A percentile compares a stretch with the other conserved stretches of the same genome.
phyloP scores from a whole-genome alignment of 1,139 yeast species.

The Zygosaccharomyces pseudobailii region DNA sequence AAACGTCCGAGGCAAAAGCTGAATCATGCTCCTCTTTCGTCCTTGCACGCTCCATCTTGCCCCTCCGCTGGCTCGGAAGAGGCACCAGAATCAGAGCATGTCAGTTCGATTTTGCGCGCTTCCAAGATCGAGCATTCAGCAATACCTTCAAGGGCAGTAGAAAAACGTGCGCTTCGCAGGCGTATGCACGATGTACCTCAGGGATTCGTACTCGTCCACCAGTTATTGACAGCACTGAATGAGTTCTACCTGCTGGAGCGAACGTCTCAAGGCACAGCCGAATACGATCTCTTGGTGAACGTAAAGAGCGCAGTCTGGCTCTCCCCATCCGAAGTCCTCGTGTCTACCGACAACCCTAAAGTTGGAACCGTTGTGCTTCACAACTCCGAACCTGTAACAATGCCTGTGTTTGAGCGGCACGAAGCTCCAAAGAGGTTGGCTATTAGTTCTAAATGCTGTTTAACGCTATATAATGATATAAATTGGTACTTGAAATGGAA shows the following conservation, averaged over 20 bases:
- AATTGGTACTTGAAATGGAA: conserved; percentile 24
- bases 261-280: conserved; percentile 1
- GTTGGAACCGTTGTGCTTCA: conserved; percentile 3
- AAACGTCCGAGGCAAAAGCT: background rate
- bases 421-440: conserved; percentile 9
- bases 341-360: background rate
- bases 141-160: background rate
- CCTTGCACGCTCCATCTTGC: background rate
- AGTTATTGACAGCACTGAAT: conserved; percentile 1
- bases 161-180: background rate
- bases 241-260: conserved; percentile 2
- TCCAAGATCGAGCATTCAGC: background rate
- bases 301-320: conserved; percentile 2
- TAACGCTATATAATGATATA: conserved; percentile 13
- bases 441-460: conserved; percentile 14
- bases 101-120: background rate
- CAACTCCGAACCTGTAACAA: conserved; percentile 2
- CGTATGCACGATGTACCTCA: background rate
- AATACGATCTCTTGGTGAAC: conserved; percentile 5
- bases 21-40: background rate
- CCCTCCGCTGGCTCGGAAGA: background rate
- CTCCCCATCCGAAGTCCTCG: conserved; percentile 10
- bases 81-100: background rate
- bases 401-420: background rate
- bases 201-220: background rate